These are phyloP conservation scores for Bacidia gigantensis DNA, from an alignment of 495 filamentous ascomycete genomes.

Conservation along the genomic window DNA sequence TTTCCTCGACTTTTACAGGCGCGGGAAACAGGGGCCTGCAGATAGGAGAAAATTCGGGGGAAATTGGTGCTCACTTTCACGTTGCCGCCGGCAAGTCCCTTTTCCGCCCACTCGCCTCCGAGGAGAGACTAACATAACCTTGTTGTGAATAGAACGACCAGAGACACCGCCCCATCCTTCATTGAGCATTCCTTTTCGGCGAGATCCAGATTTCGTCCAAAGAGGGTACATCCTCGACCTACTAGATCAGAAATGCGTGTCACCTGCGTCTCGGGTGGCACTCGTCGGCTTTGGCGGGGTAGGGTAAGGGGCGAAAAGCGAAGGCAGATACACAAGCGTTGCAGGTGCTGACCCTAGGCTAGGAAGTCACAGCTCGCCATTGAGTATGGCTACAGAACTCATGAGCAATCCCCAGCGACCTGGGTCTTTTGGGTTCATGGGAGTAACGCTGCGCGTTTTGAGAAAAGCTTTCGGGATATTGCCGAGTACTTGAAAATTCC, in stretches of 20 bases:
- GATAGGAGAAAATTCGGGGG: no score
- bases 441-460: conserved; percentile 27
- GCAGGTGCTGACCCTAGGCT: conserved; percentile 2
- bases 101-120: no score
- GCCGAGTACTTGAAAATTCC: conserved; percentile 25
- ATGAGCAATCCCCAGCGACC: conserved; percentile 23
- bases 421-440: conserved; percentile 40
- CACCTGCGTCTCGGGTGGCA: conserved; percentile 13
- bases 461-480: conserved; percentile 29
- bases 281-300: conserved; percentile 15
- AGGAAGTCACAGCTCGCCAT: conserved; percentile 30
- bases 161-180: not conserved
- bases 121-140: no score
- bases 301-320: conserved; percentile 11
- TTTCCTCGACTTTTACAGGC: no score
- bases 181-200: conserved; percentile 21
- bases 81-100: not conserved
- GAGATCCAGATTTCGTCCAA: conserved; percentile 26
- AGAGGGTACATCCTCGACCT: conserved; percentile 18
- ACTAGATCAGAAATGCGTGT: conserved; percentile 18
- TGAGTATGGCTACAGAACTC: conserved; percentile 26
- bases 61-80: not conserved
- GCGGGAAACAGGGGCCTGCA: no score
- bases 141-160: not conserved
- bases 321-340: not conserved